Base-by-base conservation (phyloP, 176 grass and related monocot genomes). In the Phoenix roebelenii region DNA sequence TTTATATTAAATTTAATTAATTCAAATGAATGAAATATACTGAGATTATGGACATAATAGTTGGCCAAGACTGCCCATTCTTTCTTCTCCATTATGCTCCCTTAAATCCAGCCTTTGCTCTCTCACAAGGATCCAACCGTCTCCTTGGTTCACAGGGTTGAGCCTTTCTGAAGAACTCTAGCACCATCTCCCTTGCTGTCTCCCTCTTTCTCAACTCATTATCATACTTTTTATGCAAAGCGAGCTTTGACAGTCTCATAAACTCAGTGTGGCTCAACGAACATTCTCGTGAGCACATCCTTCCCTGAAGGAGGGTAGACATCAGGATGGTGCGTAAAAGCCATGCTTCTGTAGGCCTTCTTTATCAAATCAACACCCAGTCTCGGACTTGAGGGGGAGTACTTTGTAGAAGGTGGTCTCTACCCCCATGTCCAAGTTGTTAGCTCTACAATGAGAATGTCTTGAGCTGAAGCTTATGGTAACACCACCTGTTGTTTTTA, bases 221-320 rank as follows among this genome's bases (percentile, higher is more conserved):
- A 50, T 89, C 83, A 70, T 95, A 89, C 64, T 53, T 51, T 5
- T 59, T 52, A 49, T 74, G 58, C 18, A 67, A 67, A 10, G 19
- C 65, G 2, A 76, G 90, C 75, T 95, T 58, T 23, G 83, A 89
- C 5, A 87, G 76, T 89, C 60, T 89, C 86, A 58, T 89, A 95
- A 3, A 80, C 86, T 14, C 64, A 74, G 16, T 69, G 83, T 12
- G 90, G 80, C 81, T 90, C 82, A 3, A 95, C 59, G 66, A 95
- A 95, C 48, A 58, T 50, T 51, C 49, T 63, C 16, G 90, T 89
- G 50, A 72, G 79, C 52, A 83, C 79, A 61, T 67, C 71, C 7
- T 69, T 71, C 0, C 68, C 51, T 54, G 83, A 54, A 59, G 80
- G 68, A 18, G 86, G 77, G 66, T 82, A 90, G 16, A 68, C 77